Conservation (phyloP, 495 filamentous ascomycete species). For the Penicillium egyptiacum region DNA sequence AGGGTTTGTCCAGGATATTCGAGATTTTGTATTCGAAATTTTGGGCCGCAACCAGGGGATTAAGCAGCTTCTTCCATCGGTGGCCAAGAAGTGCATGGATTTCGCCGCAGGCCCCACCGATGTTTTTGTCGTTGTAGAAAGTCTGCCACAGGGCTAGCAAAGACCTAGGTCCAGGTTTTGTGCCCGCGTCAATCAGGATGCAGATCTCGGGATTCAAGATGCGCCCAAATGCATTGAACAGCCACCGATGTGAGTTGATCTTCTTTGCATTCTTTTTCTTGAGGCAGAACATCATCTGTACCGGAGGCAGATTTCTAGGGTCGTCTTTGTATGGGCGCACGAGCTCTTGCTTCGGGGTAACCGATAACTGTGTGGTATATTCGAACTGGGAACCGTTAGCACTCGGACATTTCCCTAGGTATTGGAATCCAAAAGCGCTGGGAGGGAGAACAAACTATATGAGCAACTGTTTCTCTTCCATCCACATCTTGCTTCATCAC, state of each 20-base stretch:
- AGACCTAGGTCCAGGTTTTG: conserved; percentile 86
- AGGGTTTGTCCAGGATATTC: conserved; percentile 95
- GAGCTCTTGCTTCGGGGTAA: conserved; percentile 90
- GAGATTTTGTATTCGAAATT: conserved; percentile 99
- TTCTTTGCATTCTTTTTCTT: conserved; percentile 99
- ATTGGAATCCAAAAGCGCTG: background rate
- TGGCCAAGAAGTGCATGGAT: conserved; percentile 95
- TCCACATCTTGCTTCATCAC: conserved; percentile 98
- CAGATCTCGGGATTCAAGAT: conserved; percentile 95
- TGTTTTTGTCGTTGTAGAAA: conserved; percentile 98
- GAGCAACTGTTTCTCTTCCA: conserved; percentile 90
- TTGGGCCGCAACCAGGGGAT: conserved; percentile 91
- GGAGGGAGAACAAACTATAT: conserved; percentile 61
- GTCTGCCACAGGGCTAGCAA: conserved; percentile 91
- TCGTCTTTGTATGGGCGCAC: conserved; percentile 83
- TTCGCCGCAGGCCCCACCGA: conserved; percentile 96
- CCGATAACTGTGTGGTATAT: conserved; percentile 94
- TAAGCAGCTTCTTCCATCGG: conserved; percentile 83
- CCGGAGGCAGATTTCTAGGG: conserved; percentile 77
- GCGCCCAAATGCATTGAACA: conserved; percentile 94
- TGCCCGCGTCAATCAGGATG: conserved; percentile 93
- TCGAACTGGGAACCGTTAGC: conserved; percentile 61
- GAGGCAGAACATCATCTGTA: conserved; percentile 96
- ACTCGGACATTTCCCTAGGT: background rate
- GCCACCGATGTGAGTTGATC: conserved; percentile 98